These are phyloP conservation scores for Flaveria ramosissima DNA, from an alignment of 129 eudicot genomes.

Conservation along the genomic window DNA sequence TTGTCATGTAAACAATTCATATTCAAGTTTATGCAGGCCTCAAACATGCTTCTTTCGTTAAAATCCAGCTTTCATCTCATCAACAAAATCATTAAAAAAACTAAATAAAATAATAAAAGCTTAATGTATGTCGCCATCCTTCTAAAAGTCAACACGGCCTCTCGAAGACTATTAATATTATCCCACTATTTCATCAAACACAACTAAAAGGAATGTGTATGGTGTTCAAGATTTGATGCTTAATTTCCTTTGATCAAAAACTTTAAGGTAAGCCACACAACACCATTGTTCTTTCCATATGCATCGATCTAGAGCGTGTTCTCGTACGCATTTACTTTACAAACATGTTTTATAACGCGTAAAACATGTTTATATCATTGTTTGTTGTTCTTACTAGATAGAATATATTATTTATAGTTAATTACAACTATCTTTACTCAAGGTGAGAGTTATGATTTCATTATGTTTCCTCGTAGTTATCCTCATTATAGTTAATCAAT, in stretches of 20 bases:
- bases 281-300: conserved; percentile 7
- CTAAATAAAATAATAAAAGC: neutral
- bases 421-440: no score
- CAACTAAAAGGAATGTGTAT: conserved; percentile 21
- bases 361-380: neutral
- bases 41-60: conserved; percentile 27
- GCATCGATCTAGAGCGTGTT: neutral
- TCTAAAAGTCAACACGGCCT: conserved; percentile 34
- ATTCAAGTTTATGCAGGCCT: conserved; percentile 13
- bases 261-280: conserved; percentile 21
- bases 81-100: conserved; percentile 17
- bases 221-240: conserved; percentile 27
- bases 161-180: conserved; percentile 29
- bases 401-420: no score
- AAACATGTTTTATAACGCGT: no score
- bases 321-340: no score
- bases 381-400: no score
- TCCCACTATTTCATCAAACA: conserved; percentile 26
- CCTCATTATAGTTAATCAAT: neutral
- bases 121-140: conserved; percentile 22
- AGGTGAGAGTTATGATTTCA: no score
- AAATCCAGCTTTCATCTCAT: conserved; percentile 42
- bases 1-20: conserved; percentile 18
- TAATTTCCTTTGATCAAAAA: conserved; percentile 15
- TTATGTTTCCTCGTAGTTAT: no score